Percentiles rank a stretch among this genome's conserved stretches.
Conservation (phyloP, 805 yeast genomes). For the Candida peoriensis region DNA sequence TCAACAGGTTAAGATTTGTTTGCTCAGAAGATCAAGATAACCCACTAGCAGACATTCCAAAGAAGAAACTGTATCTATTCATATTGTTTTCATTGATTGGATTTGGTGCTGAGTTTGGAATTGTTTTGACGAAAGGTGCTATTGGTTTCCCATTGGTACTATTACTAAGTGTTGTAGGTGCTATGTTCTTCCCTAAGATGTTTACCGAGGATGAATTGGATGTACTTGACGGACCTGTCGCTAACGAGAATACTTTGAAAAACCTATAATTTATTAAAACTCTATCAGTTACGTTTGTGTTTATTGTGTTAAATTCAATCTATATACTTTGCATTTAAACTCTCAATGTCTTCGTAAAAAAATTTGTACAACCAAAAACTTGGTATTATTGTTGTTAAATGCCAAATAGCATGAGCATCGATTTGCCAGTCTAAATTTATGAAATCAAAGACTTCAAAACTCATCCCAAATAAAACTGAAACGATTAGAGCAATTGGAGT, state of each 20-base stretch:
- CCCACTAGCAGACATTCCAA: slow-evolving; percentile 29
- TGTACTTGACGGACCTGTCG: slow-evolving; percentile 62
- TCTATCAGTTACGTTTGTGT: neutral
- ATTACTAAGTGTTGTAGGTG: slow-evolving; percentile 55
- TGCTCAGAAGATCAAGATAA: slow-evolving; percentile 31
- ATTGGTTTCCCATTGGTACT: slow-evolving; percentile 91
- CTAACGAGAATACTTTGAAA: slow-evolving; percentile 49
- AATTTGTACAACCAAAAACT: slow-evolving; percentile 68
- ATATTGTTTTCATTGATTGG: slow-evolving; percentile 57
- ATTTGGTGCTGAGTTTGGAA: slow-evolving; percentile 75
- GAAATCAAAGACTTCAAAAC: slow-evolving; percentile 88
- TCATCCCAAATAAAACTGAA: slow-evolving; percentile 66
- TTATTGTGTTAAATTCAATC: slow-evolving; percentile 3
- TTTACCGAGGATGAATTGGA: slow-evolving; percentile 59
- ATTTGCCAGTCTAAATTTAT: slow-evolving; percentile 62
- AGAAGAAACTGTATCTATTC: slow-evolving; percentile 43
- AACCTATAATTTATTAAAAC: slow-evolving; percentile 26
- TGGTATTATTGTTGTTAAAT: slow-evolving; percentile 80
- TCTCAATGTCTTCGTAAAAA: slow-evolving; percentile 42
- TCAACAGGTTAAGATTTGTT: slow-evolving; percentile 56
- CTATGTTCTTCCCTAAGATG: slow-evolving; percentile 59
- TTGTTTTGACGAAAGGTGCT: slow-evolving; percentile 84
- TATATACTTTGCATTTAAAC: slow-evolving; percentile 23
- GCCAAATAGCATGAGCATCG: slow-evolving; percentile 96
- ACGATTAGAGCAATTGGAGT: slow-evolving; percentile 49